Evolutionary conservation across 305 asterid genomes (phyloP).

Genomic region (Fraxinus sp.): DNA sequence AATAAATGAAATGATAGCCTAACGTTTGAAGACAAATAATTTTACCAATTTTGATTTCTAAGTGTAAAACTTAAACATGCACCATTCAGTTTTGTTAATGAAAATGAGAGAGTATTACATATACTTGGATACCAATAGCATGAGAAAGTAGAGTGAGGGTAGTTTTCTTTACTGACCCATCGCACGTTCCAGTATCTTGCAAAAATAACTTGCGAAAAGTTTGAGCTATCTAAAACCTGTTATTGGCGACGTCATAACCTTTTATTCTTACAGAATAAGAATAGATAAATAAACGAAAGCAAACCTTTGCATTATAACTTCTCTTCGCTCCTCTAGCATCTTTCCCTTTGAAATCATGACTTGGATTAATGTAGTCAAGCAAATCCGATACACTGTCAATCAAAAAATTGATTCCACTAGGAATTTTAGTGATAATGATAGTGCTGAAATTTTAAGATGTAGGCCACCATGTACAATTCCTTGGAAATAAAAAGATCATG

Average conservation of each 20-base stretch:
- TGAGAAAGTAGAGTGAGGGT: neutral
- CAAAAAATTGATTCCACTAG: constrained; percentile 5
- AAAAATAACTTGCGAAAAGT: neutral
- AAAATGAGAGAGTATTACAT: neutral
- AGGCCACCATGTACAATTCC: neutral
- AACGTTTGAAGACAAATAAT: neutral
- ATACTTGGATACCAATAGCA: constrained; percentile 2
- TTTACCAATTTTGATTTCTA: neutral
- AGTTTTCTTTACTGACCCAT: neutral
- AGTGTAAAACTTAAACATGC: neutral
- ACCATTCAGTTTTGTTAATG: neutral
- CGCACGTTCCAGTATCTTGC: neutral
- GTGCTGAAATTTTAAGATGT: neutral
- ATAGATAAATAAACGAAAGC: constrained; percentile 29
- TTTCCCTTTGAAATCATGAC: constrained; percentile 76
- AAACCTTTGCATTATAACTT: constrained; percentile 65
- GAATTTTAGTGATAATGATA: neutral
- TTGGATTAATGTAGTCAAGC: constrained; percentile 95
- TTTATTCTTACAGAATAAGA: constrained; percentile 1
- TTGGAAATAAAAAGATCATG: neutral
- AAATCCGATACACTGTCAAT: constrained; percentile 87
- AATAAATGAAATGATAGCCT: constrained; percentile 8
- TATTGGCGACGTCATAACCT: constrained; percentile 3
- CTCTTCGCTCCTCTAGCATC: constrained; percentile 67
- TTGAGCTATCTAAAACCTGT: constrained; percentile 11